Evolutionary conservation across 805 yeast species (phyloP), one percentile per base, ranked within the genome.

Genomic region (Starmerella potacharoeniae): DNA sequence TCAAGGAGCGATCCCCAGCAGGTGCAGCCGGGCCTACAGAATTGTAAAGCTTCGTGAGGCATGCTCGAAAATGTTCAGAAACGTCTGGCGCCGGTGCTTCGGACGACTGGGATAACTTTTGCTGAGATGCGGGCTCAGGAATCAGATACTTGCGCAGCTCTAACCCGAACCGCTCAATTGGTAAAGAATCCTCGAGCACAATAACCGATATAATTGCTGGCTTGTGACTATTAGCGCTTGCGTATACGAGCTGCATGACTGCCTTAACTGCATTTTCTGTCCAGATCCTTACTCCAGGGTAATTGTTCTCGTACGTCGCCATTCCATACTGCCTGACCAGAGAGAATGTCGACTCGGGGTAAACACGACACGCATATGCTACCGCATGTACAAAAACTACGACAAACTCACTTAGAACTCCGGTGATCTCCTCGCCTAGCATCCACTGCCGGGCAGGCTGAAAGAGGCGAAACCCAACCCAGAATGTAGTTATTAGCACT

Each of bases 331-430:
- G 70, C 29, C 73, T 71, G 3, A 69, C 68, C 11, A 65, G 63
- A 28, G 68, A 70, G 63, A 77, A 85, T 0, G 82, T 71, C 50
- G 71, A 75, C 1, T 55, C 62, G 0, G 83, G 83, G 60, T 84
- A 84, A 0, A 84, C 67, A 1, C 68, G 64, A 48, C 81, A 73
- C 50, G 75, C 68, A 64, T 77, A 82, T 49, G 83, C 66, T 1
- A 83, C 71, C 43, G 79, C 79, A 56, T 82, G 83, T 9, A 78
- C 63, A 69, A 77, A 73, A 0, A 76, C 77, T 3, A 71, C 68
- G 11, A 82, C 56, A 51, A 80, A 75, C 62, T 80, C 84, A 33
- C 75, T 67, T 6, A 81, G 51, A 28, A 66, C 58, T 17, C 58
- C 57, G 34, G 63, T 56, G 10, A 69, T 58, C 31, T 62, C 65